Conservation (phyloP, 2,329 filamentous ascomycete genomes). For the Cytospora paraplurivora region DNA sequence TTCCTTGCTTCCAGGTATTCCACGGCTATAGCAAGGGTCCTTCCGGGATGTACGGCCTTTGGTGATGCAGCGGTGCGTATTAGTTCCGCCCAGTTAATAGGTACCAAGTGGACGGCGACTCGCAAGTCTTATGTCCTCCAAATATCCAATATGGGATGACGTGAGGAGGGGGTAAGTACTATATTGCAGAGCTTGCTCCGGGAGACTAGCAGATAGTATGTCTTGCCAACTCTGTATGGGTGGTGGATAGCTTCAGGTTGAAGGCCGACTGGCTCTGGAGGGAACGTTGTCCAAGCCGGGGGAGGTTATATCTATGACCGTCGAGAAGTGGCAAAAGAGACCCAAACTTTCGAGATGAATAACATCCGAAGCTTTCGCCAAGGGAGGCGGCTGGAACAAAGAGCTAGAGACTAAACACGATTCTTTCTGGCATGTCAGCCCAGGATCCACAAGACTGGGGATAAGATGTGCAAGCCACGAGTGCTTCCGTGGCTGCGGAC, state of each 20-base stretch:
- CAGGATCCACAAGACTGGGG: conserved; percentile 28
- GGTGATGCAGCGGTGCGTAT: conserved; percentile 26
- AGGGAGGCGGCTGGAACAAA: conserved; percentile 26
- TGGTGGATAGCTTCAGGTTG: conserved; percentile 24
- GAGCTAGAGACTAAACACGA: conserved; percentile 25
- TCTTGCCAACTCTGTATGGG: conserved; percentile 22
- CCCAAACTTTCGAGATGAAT: conserved; percentile 21
- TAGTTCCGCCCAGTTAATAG: conserved; percentile 22
- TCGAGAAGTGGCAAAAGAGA: conserved; percentile 20
- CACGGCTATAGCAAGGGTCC: conserved; percentile 28
- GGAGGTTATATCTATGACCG: conserved; percentile 27
- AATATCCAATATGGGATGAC: conserved; percentile 19
- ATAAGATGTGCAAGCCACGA: conserved; percentile 23
- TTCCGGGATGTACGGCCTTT: conserved; percentile 23
- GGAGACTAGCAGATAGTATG: conserved; percentile 21
- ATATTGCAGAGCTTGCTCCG: conserved; percentile 24
- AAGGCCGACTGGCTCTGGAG: neutral
- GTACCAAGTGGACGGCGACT: conserved; percentile 25
- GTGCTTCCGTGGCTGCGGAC: conserved; percentile 18
- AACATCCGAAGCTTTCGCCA: conserved; percentile 25
- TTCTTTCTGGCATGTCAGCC: conserved; percentile 24
- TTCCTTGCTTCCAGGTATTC: conserved; percentile 21
- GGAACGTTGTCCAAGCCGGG: conserved; percentile 17
- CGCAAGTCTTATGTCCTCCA: conserved; percentile 21
- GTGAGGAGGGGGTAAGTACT: conserved; percentile 22